Evolutionary conservation across 208 protist genomes (phyloP).

Genomic region (Crithidia sp.): DNA sequence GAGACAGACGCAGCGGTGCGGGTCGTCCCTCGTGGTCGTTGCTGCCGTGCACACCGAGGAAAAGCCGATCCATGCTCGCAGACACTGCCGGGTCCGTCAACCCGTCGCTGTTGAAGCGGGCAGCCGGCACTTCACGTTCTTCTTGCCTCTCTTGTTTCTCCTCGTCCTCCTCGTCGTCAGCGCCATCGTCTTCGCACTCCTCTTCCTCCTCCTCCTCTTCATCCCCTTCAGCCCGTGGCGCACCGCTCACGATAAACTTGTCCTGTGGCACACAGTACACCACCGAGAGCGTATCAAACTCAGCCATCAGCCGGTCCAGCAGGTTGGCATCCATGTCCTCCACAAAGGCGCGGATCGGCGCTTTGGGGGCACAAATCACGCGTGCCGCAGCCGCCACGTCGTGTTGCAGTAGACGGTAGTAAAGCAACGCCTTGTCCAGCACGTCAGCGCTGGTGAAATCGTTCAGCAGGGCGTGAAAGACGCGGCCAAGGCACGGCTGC

Average conservation of each 20-base stretch:
- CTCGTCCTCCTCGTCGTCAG: slow-evolving; percentile 12
- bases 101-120: too few species aligned
- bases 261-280: slow-evolving; percentile 72
- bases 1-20: slow-evolving; percentile 31
- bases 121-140: not conserved
- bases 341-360: slow-evolving; percentile 53
- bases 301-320: slow-evolving; percentile 86
- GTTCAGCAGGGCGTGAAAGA: slow-evolving; percentile 77
- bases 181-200: slow-evolving; percentile 6
- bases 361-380: slow-evolving; percentile 60
- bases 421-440: slow-evolving; percentile 84
- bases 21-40: not conserved
- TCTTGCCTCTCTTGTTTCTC: slow-evolving; percentile 8
- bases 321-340: slow-evolving; percentile 69
- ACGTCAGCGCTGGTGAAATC: slow-evolving; percentile 90
- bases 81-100: too few species aligned
- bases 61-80: too few species aligned
- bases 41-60: not conserved
- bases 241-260: slow-evolving; percentile 21
- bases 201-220: slow-evolving; percentile 26
- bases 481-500: slow-evolving; percentile 79
- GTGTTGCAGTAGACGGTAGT: slow-evolving; percentile 78
- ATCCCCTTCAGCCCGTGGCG: slow-evolving; percentile 8
- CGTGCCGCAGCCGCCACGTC: slow-evolving; percentile 53
- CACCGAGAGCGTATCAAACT: slow-evolving; percentile 91